Conservation (phyloP, 179 eudicot genomes). For the Beta lomatogona region DNA sequence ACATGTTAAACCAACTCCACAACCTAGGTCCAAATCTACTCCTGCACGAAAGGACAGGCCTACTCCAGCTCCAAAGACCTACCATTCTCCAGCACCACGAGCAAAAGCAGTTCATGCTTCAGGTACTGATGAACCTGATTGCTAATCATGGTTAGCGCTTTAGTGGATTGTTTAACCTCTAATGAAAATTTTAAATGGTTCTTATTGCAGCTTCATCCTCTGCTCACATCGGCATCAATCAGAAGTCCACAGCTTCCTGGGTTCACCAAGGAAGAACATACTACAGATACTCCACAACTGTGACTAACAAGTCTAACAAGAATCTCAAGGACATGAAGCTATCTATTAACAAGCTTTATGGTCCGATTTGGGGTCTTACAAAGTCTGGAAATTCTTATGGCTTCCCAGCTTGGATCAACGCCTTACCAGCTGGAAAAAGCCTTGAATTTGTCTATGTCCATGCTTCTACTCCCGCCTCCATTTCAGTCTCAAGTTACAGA, state of each 20-base stretch:
- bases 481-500: constrained; percentile 69
- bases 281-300: constrained; percentile 69
- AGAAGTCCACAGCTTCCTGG: constrained; percentile 75
- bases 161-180: not conserved
- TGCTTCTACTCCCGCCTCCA: constrained; percentile 57
- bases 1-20: constrained; percentile 34
- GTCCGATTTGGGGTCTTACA: constrained; percentile 87
- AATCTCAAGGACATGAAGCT: constrained; percentile 61
- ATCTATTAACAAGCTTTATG: constrained; percentile 65
- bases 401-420: constrained; percentile 73
- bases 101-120: constrained; percentile 35
- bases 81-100: constrained; percentile 35
- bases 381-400: constrained; percentile 55
- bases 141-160: not conserved
- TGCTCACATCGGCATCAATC: constrained; percentile 48
- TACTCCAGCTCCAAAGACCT: constrained; percentile 41
- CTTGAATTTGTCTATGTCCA: constrained; percentile 89
- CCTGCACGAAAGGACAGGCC: constrained; percentile 30
- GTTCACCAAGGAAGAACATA: constrained; percentile 56
- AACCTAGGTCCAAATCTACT: not conserved
- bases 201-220: constrained; percentile 49
- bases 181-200: constrained; percentile 2
- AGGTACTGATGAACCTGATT: constrained; percentile 40
- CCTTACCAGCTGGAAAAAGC: constrained; percentile 74
- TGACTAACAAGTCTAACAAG: constrained; percentile 77